Evolutionary conservation across 148 eudicot genomes (phyloP).

Genomic region (Cornus suecica): DNA sequence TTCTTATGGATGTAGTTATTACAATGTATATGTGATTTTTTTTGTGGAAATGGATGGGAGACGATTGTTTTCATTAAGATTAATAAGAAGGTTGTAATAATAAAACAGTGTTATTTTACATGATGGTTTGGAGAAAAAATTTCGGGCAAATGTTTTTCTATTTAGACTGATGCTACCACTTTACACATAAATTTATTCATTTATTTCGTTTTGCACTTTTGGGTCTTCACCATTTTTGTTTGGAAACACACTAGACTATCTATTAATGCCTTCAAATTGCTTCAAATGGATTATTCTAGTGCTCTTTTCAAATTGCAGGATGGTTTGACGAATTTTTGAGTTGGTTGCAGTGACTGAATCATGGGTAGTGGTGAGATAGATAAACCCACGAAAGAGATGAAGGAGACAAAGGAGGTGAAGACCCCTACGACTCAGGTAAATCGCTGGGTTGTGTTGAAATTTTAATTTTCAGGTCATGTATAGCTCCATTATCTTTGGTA

Average conservation of each 20-base stretch:
- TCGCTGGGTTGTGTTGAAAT: conserved; percentile 15
- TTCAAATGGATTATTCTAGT: conserved; percentile 5
- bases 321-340: conserved; percentile 20
- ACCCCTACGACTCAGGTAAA: conserved; percentile 47
- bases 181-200: not conserved
- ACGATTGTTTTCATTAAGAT: not conserved
- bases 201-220: not conserved
- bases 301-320: conserved; percentile 10
- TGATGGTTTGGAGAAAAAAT: not conserved
- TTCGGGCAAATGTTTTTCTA: not conserved
- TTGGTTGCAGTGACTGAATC: conserved; percentile 15
- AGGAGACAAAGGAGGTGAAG: conserved; percentile 58
- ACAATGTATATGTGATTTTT: too few relatives aligned
- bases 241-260: not conserved
- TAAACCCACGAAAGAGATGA: conserved; percentile 58
- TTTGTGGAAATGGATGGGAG: not conserved
- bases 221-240: not conserved
- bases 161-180: not conserved
- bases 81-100: not conserved
- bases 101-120: not conserved
- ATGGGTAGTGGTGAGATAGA: conserved; percentile 95
- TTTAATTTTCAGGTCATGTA: not conserved
- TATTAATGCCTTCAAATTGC: not conserved
- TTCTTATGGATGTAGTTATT: too few relatives aligned
- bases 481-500: not conserved